phyloP scores from a whole-genome alignment of 768 basidiomycete species.

The Exidia glandulosa region DNA sequence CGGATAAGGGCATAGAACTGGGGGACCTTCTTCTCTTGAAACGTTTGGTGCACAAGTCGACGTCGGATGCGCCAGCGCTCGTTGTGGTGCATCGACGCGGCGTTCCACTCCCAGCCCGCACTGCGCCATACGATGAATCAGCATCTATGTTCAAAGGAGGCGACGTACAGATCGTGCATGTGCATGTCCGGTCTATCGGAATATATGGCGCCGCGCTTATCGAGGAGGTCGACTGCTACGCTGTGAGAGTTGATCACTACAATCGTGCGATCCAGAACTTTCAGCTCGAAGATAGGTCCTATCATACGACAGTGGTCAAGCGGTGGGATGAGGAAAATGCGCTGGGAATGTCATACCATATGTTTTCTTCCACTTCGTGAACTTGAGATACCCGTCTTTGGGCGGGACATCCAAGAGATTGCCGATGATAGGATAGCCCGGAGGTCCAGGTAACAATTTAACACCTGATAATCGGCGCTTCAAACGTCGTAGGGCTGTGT shows the following conservation, averaged over 20 bases:
- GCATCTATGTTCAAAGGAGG: neutral
- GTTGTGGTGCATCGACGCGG: neutral
- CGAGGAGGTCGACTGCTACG: neutral
- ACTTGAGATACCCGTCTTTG: constrained; percentile 28
- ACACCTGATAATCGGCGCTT: neutral
- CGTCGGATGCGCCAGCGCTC: neutral
- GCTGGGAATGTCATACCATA: constrained; percentile 25
- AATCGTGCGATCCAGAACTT: constrained; percentile 2
- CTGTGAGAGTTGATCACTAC: constrained; percentile 4
- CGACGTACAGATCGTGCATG: neutral
- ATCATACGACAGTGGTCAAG: too few species aligned
- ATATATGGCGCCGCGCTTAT: neutral
- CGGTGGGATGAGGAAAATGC: too few species aligned
- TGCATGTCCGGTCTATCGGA: neutral
- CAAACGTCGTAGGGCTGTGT: too few species aligned
- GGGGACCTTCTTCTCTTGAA: neutral
- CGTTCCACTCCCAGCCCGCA: neutral
- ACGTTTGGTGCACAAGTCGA: neutral
- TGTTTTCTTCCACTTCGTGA: constrained; percentile 28
- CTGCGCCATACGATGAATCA: neutral
- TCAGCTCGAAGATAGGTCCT: constrained; percentile 7
- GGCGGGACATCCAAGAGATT: constrained; percentile 35
- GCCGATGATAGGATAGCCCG: constrained; percentile 33
- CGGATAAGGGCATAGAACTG: neutral
- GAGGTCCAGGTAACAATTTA: constrained; percentile 31